These are phyloP conservation scores for Eragrostis curvula DNA, from an alignment of 176 grass and related monocot species.

Conservation along the genomic window DNA sequence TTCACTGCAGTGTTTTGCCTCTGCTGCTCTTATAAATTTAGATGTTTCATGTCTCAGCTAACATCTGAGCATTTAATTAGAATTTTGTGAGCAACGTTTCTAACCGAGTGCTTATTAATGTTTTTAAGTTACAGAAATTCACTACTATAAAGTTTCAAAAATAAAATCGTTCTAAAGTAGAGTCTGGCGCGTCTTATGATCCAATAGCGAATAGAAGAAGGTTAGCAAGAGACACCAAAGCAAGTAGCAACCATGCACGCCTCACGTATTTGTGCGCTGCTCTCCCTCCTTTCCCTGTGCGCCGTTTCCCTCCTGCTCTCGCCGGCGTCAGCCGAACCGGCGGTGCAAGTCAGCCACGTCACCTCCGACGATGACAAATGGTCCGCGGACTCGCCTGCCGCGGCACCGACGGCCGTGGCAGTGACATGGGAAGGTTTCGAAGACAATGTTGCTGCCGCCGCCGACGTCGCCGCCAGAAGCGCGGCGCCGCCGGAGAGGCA, in stretches of 20 bases:
- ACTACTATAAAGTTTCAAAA: background rate
- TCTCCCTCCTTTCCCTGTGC: conserved; percentile 2
- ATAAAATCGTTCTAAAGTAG: conserved; percentile 15
- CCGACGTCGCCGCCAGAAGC: background rate
- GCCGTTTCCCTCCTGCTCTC: conserved; percentile 31
- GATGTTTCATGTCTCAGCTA: background rate
- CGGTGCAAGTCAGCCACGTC: background rate
- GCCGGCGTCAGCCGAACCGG: conserved; percentile 1
- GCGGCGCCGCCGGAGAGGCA: background rate
- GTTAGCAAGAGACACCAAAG: background rate
- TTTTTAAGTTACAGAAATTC: background rate
- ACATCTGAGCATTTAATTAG: background rate
- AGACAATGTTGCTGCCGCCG: background rate
- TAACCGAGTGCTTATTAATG: background rate
- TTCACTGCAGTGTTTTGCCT: too few species aligned
- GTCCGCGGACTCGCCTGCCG: background rate
- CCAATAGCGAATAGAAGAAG: background rate
- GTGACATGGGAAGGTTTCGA: background rate
- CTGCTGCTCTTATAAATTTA: background rate
- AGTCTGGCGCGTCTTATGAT: background rate
- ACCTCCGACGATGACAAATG: background rate
- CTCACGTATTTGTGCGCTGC: background rate
- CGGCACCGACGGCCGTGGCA: background rate
- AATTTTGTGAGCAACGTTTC: background rate
- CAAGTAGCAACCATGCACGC: conserved; percentile 16